Base-by-base conservation (phyloP, 306 rosid genomes). In the Corylus americana region DNA sequence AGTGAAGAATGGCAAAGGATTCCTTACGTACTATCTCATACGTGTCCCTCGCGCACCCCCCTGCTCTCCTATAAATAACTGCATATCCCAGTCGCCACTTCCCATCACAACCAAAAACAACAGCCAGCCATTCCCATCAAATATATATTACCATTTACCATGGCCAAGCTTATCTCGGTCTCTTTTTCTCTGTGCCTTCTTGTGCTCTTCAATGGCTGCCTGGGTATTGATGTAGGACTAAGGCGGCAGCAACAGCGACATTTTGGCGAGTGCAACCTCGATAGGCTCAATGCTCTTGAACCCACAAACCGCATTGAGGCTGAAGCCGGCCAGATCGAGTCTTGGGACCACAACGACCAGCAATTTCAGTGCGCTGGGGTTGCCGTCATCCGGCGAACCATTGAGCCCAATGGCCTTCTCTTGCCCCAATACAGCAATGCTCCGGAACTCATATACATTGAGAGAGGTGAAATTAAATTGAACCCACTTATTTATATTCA, bases 101-200 rank as follows among this genome's bases (percentile, higher is more conserved):
- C 76, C 25, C 45, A 0, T 42, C 45, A 42, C 8, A 42, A 42
- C 8, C 45, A 42, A 42, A 42, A 42, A 31, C 35, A 31, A 31
- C 35, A 1, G 35, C 35, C 45, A 42, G 1, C 44, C 51, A 48
- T 48, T 22, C 70, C 82, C 79, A 61, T 29, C 55, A 64, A 3
- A 31, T 29, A 31, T 31, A 31, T 31, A 31, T 31, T 31, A 31
- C 7, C 7, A 91, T 91, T 31, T 31, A 31, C 7, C 7, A 91
- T 91, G 97, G 87, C 87, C 50, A 91, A 86, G 81, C 74, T 81
- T 73, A 4, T 63, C 8, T 37, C 79, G 18, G 77, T 90, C 55
- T 82, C 86, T 16, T 70, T 91, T 77, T 85, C 86, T 57, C 75
- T 86, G 7, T 87, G 82, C 81, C 22, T 82, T 66, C 37, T 88